Evolutionary conservation across 2,329 filamentous ascomycete species (phyloP).

Genomic region (Colletotrichum tamarilloi): DNA sequence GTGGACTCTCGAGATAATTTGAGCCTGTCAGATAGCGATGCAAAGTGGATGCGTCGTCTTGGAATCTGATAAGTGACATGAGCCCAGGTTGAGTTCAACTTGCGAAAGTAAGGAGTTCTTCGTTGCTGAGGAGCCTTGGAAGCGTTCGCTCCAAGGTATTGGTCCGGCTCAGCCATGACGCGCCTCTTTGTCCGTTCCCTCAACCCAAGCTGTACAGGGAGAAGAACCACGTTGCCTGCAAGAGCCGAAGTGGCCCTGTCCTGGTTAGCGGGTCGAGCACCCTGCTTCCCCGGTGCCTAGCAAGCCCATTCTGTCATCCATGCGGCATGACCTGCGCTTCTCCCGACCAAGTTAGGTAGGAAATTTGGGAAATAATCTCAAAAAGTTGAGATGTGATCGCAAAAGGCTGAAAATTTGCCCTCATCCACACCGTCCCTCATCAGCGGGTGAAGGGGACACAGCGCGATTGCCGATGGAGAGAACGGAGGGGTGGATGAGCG

Average conservation of each 20-base stretch:
- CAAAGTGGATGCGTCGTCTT: conserved; percentile 5
- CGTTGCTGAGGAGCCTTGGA: not conserved
- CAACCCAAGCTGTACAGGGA: conserved; percentile 14
- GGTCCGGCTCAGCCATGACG: conserved; percentile 16
- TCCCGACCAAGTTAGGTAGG: conserved; percentile 18
- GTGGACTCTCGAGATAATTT: not conserved
- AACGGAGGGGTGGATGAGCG: not conserved
- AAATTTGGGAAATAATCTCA: not conserved
- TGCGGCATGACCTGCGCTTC: conserved; percentile 22
- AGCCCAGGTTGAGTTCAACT: not conserved
- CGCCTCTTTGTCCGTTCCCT: conserved; percentile 24
- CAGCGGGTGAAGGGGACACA: not conserved
- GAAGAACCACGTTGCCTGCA: conserved; percentile 17
- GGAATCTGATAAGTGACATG: conserved; percentile 27
- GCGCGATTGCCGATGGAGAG: conserved; percentile 24
- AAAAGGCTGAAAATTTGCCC: conserved; percentile 17
- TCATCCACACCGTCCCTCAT: not conserved
- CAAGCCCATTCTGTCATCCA: conserved; percentile 27
- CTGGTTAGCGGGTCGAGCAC: conserved; percentile 28
- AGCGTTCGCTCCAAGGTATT: not conserved
- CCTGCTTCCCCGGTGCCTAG: conserved; percentile 34
- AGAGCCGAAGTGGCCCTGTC: conserved; percentile 30
- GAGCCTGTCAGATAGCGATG: not conserved
- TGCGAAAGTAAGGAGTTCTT: conserved; percentile 25
- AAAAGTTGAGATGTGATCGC: conserved; percentile 32